These are phyloP conservation scores for Pseudopyrenochaeta lycopersici DNA, from an alignment of 2,329 filamentous ascomycete genomes.

Conservation along the genomic window DNA sequence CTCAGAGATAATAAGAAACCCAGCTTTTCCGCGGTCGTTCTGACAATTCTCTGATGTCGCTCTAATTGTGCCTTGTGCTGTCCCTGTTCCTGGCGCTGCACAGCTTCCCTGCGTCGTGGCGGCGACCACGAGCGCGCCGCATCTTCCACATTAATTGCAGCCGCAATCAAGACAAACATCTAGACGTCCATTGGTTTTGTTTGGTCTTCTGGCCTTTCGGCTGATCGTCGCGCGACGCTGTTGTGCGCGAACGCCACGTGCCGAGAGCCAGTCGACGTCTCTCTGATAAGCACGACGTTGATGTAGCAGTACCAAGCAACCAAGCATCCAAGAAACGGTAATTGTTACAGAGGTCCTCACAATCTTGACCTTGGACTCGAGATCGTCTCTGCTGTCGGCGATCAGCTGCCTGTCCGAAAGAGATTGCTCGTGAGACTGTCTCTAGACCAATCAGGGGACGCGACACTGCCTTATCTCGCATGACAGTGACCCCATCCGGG, in stretches of 20 bases:
- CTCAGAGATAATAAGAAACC: slow-evolving; percentile 33
- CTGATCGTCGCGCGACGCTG: slow-evolving; percentile 1
- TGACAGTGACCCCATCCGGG: slow-evolving; percentile 3
- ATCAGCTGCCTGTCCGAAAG: slow-evolving; percentile 12
- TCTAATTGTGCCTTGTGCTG: not conserved
- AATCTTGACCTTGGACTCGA: not conserved
- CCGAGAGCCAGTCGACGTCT: not conserved
- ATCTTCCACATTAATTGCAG: not conserved
- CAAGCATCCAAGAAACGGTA: slow-evolving; percentile 2
- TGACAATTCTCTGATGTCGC: slow-evolving; percentile 36
- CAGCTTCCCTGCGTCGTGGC: slow-evolving; percentile 11
- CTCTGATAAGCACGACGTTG: slow-evolving; percentile 10
- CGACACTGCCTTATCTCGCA: slow-evolving; percentile 53
- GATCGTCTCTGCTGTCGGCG: slow-evolving; percentile 1
- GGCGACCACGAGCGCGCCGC: slow-evolving; percentile 4
- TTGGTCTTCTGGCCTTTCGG: slow-evolving; percentile 1
- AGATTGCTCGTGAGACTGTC: slow-evolving; percentile 12
- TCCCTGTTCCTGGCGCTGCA: slow-evolving; percentile 4
- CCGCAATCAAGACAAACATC: not conserved
- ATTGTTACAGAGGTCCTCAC: not conserved
- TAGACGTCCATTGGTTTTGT: slow-evolving; percentile 3
- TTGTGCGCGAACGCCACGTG: not conserved
- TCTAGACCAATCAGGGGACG: slow-evolving; percentile 22
- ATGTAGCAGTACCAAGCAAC: not conserved
- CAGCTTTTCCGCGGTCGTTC: slow-evolving; percentile 44